A percentile compares a stretch with the other conserved stretches of the same genome.
Conservation (phyloP, 1,284 basidiomycete species). For the Cutaneotrichosporon cyanovorans region DNA sequence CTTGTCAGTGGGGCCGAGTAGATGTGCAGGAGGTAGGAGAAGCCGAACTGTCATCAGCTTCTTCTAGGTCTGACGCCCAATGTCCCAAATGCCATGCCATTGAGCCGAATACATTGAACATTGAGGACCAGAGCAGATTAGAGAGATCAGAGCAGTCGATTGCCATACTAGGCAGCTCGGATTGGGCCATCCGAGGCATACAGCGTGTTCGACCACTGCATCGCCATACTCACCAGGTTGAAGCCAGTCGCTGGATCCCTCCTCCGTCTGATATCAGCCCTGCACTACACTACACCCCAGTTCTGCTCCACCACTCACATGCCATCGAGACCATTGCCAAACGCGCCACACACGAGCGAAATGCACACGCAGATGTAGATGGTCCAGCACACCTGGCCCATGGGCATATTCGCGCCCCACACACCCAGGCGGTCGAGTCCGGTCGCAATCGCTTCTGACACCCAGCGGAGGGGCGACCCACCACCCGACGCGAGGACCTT, state of each 20-base stretch:
- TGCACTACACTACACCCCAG: too few relatives aligned
- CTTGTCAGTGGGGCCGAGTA: constrained; percentile 45
- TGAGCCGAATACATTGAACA: too few relatives aligned
- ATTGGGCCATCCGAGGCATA: too few relatives aligned
- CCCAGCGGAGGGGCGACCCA: too few relatives aligned
- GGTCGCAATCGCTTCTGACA: not conserved
- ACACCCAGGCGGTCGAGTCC: constrained; percentile 19
- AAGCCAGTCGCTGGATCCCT: constrained; percentile 36
- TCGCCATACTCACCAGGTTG: constrained; percentile 43
- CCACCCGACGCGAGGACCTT: too few relatives aligned
- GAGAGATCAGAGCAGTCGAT: too few relatives aligned
- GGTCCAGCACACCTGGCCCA: constrained; percentile 41
- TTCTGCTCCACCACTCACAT: constrained; percentile 19
- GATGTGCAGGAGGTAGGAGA: constrained; percentile 40
- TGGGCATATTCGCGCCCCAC: constrained; percentile 34
- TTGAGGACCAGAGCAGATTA: too few relatives aligned
- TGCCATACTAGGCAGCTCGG: too few relatives aligned
- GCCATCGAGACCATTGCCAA: constrained; percentile 38
- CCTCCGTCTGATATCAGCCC: constrained; percentile 22
- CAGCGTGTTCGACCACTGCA: too few relatives aligned
- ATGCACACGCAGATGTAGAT: constrained; percentile 40
- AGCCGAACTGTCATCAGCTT: constrained; percentile 27
- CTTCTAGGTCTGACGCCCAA: too few relatives aligned
- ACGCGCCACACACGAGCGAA: constrained; percentile 30
- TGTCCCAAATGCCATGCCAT: too few relatives aligned